Evolutionary conservation across 371 early-diverging fungal species (phyloP), one percentile per base, ranked within the genome.

Genomic region (Thermomucor indicae-seudaticae): DNA sequence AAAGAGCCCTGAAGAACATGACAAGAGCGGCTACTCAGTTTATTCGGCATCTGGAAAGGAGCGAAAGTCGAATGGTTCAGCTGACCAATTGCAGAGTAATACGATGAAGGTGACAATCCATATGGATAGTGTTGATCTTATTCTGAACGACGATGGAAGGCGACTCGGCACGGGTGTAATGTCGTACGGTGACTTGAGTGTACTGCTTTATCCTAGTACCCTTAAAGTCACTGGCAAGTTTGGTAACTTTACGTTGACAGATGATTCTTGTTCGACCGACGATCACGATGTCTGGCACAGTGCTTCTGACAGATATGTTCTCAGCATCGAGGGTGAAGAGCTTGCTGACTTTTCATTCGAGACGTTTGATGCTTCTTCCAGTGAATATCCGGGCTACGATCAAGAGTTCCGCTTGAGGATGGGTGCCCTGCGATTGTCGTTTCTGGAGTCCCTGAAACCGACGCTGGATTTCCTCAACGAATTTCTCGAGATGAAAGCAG

Each of bases 401-500:
- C 73, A 79, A 8, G 59, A 71, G 0, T 60, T 91, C 3, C 56
- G 52, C n/a, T 61, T 93, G 6, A 69, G 71, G 4, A 84, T 89
- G 43, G 85, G 86, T 0, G 82, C 91, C 0, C 73, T 88, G 24
- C 76, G 72, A 12, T 23, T 90, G 10, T 75, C 81, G 49, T 55
- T 85, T 10, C 76, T 81, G 29, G 74, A 83, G 4, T 70, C 84
- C 6, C 58, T 84, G 2, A 65, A 65, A 41, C 70, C 65, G 5
- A 65, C 79, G 6, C 59, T 84, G 30, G 62, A 53, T 23, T 93
- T 83, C 58, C 74, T 90, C 20, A 76, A 73, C 40, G 79, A 89
- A 46, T 91, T 98, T 67, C 79, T 90, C 2, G 78, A 82, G 35
- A 93, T 97, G 94, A 91, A 95, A 44, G 75, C 79, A 14, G 68